Evolutionary conservation across 352 stramenopile species (phyloP), one percentile per base, ranked within the genome.

Genomic region (Pythium coloratum): DNA sequence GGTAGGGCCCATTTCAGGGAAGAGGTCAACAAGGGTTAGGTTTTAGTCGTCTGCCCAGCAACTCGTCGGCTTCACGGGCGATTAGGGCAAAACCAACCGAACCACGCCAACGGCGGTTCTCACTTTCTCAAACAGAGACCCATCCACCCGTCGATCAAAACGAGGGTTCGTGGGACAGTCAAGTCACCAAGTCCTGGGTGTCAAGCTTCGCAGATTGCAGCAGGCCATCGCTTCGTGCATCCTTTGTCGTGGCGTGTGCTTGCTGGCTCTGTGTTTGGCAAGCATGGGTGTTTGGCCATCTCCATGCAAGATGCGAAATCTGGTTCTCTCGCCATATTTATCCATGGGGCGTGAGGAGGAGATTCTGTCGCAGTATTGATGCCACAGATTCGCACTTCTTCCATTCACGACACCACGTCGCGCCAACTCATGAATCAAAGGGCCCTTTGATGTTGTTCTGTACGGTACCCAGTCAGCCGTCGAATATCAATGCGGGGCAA

Each of bases 361-460:
- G 55, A 64, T 24, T 47, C 50, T 70, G 55, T 64, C 50, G 46
- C 58, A 58, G n/a, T 69, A 12, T 38, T 6, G 6, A 63, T 42
- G 63, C 56, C 44, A 42, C 57, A 62, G 56, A 66, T 62, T 70
- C 56, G 55, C 60, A 40, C 36, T 61, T 53, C 46, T 67, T 66
- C 50, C 24, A 56, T 42, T 16, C 33, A 40, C 54, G 36, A 34
- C 40, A 56, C 20, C 33, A 59, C 46, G 46, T 63, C 54, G 54
- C 55, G 62, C 62, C 40, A 68, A 68, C 62, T 67, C 61, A 67
- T 24, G 20, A 24, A 24, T 24, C 20, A 24, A 24, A 24, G 0
- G 20, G 20, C 59, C 60, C 7, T 55, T 18, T 32, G 50, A 16
- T 26, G 50, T 59, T 69, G 51, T 40, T 34, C 46, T 50, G 42